These are phyloP conservation scores for Sordaria brevicollis DNA, from an alignment of 495 filamentous ascomycete genomes.

Conservation along the genomic window DNA sequence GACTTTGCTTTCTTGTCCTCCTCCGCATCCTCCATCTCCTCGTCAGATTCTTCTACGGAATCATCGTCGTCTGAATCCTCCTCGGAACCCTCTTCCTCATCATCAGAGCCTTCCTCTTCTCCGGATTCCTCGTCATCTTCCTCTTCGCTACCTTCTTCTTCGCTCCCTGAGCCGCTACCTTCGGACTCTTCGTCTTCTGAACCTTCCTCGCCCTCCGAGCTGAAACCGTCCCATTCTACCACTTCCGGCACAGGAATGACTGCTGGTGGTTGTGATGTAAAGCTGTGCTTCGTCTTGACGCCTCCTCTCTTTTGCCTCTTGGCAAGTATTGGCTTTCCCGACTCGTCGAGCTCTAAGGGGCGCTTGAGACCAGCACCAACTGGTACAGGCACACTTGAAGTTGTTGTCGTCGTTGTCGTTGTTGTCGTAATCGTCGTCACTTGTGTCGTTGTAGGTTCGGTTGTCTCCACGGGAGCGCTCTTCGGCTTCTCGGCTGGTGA, in stretches of 20 bases:
- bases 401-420: background rate
- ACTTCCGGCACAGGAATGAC: conserved; percentile 12
- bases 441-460: background rate
- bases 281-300: conserved; percentile 34
- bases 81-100: conserved; percentile 12
- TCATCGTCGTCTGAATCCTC: conserved; percentile 13
- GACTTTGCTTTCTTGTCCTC: conserved; percentile 30
- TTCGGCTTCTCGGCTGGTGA: conserved; percentile 1
- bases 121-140: conserved; percentile 4
- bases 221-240: conserved; percentile 33
- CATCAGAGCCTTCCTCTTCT: conserved; percentile 11
- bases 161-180: conserved; percentile 1
- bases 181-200: conserved; percentile 15
- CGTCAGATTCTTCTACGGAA: conserved; percentile 12
- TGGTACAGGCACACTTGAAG: conserved; percentile 14
- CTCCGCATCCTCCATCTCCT: conserved; percentile 20
- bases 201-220: conserved; percentile 6
- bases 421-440: background rate
- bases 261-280: conserved; percentile 16
- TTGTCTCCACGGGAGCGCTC: background rate
- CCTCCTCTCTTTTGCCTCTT: conserved; percentile 51
- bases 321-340: conserved; percentile 70
- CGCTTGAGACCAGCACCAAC: conserved; percentile 79
- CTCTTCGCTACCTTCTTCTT: conserved; percentile 6
- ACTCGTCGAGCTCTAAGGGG: conserved; percentile 65